Evolutionary conservation across 441 rosid genomes (phyloP), one percentile per base, ranked within the genome.

Genomic region (Gossypium laxum): DNA sequence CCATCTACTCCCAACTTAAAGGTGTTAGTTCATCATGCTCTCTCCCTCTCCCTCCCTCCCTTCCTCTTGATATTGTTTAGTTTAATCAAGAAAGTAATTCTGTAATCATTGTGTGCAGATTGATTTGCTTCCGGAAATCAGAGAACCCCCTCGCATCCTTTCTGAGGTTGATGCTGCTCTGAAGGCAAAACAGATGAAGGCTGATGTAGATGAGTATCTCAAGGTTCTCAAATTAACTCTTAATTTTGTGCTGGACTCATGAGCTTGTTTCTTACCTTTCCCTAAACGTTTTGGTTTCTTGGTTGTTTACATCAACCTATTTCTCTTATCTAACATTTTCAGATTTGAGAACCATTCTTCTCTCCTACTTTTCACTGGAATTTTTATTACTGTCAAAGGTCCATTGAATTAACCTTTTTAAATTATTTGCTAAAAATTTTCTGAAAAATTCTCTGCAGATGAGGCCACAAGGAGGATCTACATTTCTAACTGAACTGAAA

Each of bases 1-100:
- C 98, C 99, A 73, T 92, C 99, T 55, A 95, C 98, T 67, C 99
- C 98, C 19, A 95, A 92, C 76, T 76, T 95, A 80, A 92, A 95
- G 99, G 99, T 91, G 32, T 24, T 19, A 56, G 41, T 45, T 63
- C 4, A 22, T 59, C 55, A 41, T 47, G 10, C 10, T 57, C 28
- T 57, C 7, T 50, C 21, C 28, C 48, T 32, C 18, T 34, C 34
- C 41, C 41, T 6, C 10, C 41, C 41, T 34, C 10, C 43, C 2
- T 32, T 3, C 12, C 8, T 54, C 26, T 54, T 59, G 18, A 2
- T 14, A 28, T 55, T 3, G 56, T 74, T 59, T 65, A 18, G 56
- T 74, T 59, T 65, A 18, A 10, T 26, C 8, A 47, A 21, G 8
- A 75, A 21, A 26, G 59, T 64, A 21, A 65, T 65, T 21, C 54